Evolutionary conservation across 768 basidiomycete genomes (phyloP).

Genomic region (Boletus pseudo-olivaceus): DNA sequence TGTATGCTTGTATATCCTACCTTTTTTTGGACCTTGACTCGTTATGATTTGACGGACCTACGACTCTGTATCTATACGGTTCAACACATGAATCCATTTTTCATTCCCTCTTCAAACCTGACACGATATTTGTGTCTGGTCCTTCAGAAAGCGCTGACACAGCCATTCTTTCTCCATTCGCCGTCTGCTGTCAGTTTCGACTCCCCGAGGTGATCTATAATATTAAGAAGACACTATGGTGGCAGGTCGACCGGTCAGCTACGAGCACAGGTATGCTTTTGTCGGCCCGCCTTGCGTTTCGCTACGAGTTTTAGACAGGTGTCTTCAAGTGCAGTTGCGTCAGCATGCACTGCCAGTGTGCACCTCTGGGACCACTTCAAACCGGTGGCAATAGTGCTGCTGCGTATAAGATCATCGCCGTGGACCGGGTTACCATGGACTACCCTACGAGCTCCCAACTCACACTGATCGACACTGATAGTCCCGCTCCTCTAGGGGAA

Average conservation of each 20-base stretch:
- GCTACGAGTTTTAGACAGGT: neutral
- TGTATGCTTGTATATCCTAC: neutral
- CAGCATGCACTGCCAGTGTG: neutral
- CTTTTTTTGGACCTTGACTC: neutral
- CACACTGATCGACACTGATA: slow-evolving; percentile 8
- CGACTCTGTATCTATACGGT: slow-evolving; percentile 15
- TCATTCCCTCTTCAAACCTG: neutral
- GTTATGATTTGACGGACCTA: neutral
- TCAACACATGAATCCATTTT: slow-evolving; percentile 1
- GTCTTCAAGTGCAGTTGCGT: neutral
- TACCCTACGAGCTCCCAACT: slow-evolving; percentile 15
- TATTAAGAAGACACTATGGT: neutral
- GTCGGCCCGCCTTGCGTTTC: neutral
- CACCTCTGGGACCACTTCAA: neutral
- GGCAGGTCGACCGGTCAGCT: neutral
- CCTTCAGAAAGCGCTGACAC: neutral
- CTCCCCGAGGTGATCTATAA: neutral
- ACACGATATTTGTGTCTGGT: neutral
- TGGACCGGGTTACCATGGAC: neutral
- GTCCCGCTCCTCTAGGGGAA: neutral
- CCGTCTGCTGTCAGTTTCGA: neutral
- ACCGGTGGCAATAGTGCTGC: neutral
- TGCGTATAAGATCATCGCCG: neutral
- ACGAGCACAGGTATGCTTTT: neutral
- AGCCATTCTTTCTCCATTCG: too few relatives aligned